Percentiles rank a stretch among this genome's conserved stretches.
Conservation (phyloP, 768 basidiomycete species). For the Solioccasus polychromus region DNA sequence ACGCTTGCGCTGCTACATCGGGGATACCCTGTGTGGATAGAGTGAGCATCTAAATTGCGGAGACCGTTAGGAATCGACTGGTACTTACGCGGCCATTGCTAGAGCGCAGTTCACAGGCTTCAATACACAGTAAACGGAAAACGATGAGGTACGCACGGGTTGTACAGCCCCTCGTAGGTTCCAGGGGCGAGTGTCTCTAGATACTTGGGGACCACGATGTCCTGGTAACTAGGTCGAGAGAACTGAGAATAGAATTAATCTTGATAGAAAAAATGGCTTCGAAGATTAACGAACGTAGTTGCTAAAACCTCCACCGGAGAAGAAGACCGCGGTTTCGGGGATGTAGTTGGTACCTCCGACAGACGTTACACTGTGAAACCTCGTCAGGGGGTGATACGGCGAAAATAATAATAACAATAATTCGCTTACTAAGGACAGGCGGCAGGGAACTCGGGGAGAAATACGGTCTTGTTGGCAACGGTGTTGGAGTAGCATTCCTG, state of each 20-base stretch:
- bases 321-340: conserved; percentile 55
- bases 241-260: background rate
- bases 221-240: background rate
- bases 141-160: background rate
- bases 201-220: background rate
- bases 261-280: too few relatives aligned
- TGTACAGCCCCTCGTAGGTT: background rate
- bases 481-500: conserved; percentile 58
- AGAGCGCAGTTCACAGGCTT: background rate
- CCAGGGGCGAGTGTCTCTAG: background rate
- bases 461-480: conserved; percentile 49
- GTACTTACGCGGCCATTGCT: background rate
- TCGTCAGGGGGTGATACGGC: too few relatives aligned
- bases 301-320: conserved; percentile 44
- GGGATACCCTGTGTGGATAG: background rate
- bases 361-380: conserved; percentile 57
- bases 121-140: background rate
- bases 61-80: too few relatives aligned
- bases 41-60: too few relatives aligned
- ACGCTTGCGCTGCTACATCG: background rate
- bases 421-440: conserved; percentile 47
- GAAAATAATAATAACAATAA: background rate
- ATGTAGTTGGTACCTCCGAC: conserved; percentile 61
- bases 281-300: too few relatives aligned
- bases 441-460: conserved; percentile 60